Conservation (phyloP, 2,329 filamentous ascomycete species). For the Cladosporium halotolerans region DNA sequence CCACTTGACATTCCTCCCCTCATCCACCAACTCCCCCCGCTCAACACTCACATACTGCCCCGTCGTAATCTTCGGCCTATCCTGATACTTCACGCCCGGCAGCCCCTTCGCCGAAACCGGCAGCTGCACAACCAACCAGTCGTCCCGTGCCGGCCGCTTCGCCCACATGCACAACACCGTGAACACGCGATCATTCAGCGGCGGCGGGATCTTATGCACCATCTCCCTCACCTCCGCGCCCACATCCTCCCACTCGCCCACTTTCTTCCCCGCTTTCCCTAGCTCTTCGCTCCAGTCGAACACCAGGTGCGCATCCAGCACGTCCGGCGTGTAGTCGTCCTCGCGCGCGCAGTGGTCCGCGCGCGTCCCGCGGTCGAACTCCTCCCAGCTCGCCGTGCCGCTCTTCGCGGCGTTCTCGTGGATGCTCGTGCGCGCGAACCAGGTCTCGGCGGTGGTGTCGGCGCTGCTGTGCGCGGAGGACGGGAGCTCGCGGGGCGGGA, state of each 20-base stretch:
- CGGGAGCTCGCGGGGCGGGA: constrained; percentile 41
- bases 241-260: constrained; percentile 30
- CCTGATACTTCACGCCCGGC: constrained; percentile 29
- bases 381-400: constrained; percentile 56
- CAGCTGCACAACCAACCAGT: constrained; percentile 34
- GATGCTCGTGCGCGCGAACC: constrained; percentile 58
- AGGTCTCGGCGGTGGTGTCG: constrained; percentile 44
- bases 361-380: constrained; percentile 57
- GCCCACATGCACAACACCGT: constrained; percentile 58
- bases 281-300: constrained; percentile 37
- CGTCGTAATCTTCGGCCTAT: constrained; percentile 39
- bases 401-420: constrained; percentile 48
- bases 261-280: constrained; percentile 16
- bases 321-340: constrained; percentile 51
- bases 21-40: constrained; percentile 45
- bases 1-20: constrained; percentile 54
- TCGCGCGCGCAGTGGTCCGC: constrained; percentile 53
- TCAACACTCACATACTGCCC: constrained; percentile 63
- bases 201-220: constrained; percentile 55
- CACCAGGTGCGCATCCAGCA: constrained; percentile 44
- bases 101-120: constrained; percentile 32
- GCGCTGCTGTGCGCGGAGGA: constrained; percentile 15
- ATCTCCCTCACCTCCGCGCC: constrained; percentile 54
- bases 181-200: constrained; percentile 61
- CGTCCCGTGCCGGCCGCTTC: constrained; percentile 14